Conservation (phyloP, 2,329 filamentous ascomycete species). For the Fusarium chaquense region DNA sequence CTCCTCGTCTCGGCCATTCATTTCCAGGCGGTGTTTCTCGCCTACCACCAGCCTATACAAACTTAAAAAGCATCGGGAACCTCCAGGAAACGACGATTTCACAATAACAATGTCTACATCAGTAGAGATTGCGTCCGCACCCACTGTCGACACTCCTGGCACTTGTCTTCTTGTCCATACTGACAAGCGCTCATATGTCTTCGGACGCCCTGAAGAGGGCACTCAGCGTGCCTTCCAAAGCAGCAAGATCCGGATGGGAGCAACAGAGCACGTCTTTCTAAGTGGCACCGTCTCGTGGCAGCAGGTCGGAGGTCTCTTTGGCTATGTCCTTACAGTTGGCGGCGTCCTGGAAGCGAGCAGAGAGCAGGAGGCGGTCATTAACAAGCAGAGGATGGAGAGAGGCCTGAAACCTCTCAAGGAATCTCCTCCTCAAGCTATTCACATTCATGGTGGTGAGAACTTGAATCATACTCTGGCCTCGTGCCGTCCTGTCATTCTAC, state of each 20-base stretch:
- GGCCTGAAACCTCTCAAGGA: conserved; percentile 49
- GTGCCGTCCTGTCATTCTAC: conserved; percentile 84
- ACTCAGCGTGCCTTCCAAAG: conserved; percentile 82
- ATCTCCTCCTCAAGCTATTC: conserved; percentile 57
- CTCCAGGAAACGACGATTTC: no score
- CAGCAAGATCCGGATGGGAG: conserved; percentile 72
- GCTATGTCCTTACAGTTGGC: conserved; percentile 85
- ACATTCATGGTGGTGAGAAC: conserved; percentile 85
- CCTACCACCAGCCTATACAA: no score
- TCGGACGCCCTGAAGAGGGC: conserved; percentile 86
- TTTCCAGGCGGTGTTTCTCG: conserved; percentile 6
- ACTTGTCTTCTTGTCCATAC: conserved; percentile 83
- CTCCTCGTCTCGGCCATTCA: conserved; percentile 3
- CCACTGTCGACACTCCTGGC: conserved; percentile 88
- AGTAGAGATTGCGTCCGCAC: conserved; percentile 81
- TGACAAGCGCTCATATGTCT: conserved; percentile 83
- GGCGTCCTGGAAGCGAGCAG: conserved; percentile 68
- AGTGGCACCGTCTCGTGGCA: conserved; percentile 82
- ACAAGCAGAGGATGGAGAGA: conserved; percentile 57
- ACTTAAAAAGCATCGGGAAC: not conserved
- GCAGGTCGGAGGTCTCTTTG: conserved; percentile 83
- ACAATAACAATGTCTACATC: conserved; percentile 73
- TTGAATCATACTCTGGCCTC: conserved; percentile 85
- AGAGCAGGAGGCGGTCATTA: conserved; percentile 56
- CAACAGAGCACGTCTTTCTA: conserved; percentile 83